Evolutionary conservation across 1,139 yeast species (phyloP), one percentile per base, ranked within the genome.

Genomic region (Nakaseomyces bracarensis): DNA sequence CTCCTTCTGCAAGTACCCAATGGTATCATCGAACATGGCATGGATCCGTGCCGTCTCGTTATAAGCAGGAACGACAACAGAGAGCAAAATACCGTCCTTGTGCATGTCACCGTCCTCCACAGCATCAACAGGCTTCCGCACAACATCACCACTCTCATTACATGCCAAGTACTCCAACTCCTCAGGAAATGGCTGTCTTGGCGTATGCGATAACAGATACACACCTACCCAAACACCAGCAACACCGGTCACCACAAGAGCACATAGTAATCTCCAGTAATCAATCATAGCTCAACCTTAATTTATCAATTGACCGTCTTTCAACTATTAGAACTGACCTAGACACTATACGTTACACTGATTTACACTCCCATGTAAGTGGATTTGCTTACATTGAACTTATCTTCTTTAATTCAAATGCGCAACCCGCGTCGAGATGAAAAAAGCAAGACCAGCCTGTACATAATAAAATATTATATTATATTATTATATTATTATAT

Each of bases 11-110:
- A 93, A 68, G 51, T 72, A 76, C 9, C 63, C 74, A 33, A 85
- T 70, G 2, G 93, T 74, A 47, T 91, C 97, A 43, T 76, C 79
- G 44, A 91, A 69, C 94, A 91, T 85, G 39, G 66, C 61, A 23
- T 77, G 75, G 46, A 91, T 70, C 44, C 98, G 70, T 18, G 69
- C 63, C 1, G 82, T 79, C 64, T 91, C 98, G 60, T 91, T 91
- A 60, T 75, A 91, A 58, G 96, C 87, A 8, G 98, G 98, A 14
- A 91, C 75, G 11, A 93, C 86, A 23, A 91, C 80, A 29, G 93
- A 78, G 38, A 89, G 54, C 33, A 71, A 71, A 20, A 82, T 61
- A 11, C 46, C 58, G 27, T 57, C 65, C n/a, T 45, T 41, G 2
- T 46, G 39, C 1, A 45, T 43, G 9, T 50, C 49, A 30, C 49